A percentile compares a stretch with the other conserved stretches of the same genome.
Evolutionary conservation across 441 rosid species (phyloP).

Genomic region (Eutrema salsugineum): DNA sequence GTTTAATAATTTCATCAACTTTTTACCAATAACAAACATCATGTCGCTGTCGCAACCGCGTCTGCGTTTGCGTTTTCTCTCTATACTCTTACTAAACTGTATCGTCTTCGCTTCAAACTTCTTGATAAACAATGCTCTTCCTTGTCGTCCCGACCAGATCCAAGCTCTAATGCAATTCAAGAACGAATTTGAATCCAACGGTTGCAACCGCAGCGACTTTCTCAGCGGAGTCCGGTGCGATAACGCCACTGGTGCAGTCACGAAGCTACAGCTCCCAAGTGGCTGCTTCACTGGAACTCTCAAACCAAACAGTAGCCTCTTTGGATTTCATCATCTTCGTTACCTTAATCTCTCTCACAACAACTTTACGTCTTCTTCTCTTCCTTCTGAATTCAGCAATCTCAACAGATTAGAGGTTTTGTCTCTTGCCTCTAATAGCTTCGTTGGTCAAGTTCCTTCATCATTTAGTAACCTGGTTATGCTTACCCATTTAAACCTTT

Average conservation of each 20-base stretch:
- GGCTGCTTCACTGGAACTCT: not conserved
- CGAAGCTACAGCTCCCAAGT: not conserved
- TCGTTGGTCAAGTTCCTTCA: not conserved
- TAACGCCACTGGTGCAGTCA: not conserved
- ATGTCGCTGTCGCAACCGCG: not conserved
- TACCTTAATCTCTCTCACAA: not conserved
- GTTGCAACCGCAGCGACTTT: not conserved
- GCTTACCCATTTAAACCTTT: not conserved
- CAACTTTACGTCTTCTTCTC: not conserved
- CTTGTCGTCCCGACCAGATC: not conserved
- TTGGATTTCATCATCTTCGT: not conserved
- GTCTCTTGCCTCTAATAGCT: not conserved
- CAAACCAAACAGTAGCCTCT: not conserved
- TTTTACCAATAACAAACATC: too few relatives aligned
- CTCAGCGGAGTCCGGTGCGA: not conserved
- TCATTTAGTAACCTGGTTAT: not conserved
- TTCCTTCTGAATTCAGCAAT: not conserved
- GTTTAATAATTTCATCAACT: too few relatives aligned
- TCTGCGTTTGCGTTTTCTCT: not conserved
- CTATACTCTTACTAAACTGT: not conserved
- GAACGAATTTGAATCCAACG: not conserved
- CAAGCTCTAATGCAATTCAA: not conserved
- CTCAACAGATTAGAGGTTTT: not conserved
- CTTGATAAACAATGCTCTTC: not conserved
- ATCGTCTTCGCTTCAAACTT: not conserved